Evolutionary conservation across 2,329 filamentous ascomycete species (phyloP).

Genomic region (Paecilomyces formosus): DNA sequence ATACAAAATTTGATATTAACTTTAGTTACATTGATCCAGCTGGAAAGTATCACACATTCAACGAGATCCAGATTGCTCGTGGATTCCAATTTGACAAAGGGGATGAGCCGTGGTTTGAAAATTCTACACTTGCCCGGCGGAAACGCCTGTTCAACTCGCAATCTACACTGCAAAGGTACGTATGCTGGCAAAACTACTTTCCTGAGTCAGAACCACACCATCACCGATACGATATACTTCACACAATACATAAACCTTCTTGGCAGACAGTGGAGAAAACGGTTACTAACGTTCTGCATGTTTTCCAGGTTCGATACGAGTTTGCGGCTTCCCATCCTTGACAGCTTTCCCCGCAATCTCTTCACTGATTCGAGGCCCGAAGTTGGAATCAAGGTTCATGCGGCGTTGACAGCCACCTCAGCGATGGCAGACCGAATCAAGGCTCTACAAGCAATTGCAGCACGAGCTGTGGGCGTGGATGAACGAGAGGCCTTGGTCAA

Average conservation of each 20-base stretch:
- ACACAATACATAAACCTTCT: not conserved
- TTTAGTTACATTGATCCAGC: constrained; percentile 25
- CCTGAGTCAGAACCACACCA: not conserved
- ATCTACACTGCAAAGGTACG: constrained; percentile 26
- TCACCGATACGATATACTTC: not conserved
- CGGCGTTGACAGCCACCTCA: constrained; percentile 66
- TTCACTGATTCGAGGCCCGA: constrained; percentile 45
- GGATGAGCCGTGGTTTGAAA: constrained; percentile 10
- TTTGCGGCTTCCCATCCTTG: constrained; percentile 66
- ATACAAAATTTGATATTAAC: constrained; percentile 30
- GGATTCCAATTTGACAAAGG: constrained; percentile 12
- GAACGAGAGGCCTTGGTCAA: constrained; percentile 81
- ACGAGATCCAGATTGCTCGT: constrained; percentile 26
- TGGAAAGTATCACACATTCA: constrained; percentile 21
- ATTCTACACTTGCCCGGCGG: constrained; percentile 21
- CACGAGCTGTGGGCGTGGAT: constrained; percentile 58
- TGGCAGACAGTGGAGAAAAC: not conserved
- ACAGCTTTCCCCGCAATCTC: constrained; percentile 73
- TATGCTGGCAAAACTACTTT: not conserved
- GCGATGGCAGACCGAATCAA: constrained; percentile 64
- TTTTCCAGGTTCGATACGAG: constrained; percentile 26
- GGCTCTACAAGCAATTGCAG: constrained; percentile 55
- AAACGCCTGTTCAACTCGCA: constrained; percentile 25
- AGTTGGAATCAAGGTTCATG: constrained; percentile 40
- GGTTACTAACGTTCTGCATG: not conserved